These are phyloP conservation scores for Pharus latifolius DNA, from an alignment of 176 grass and related monocot species.

Conservation along the genomic window DNA sequence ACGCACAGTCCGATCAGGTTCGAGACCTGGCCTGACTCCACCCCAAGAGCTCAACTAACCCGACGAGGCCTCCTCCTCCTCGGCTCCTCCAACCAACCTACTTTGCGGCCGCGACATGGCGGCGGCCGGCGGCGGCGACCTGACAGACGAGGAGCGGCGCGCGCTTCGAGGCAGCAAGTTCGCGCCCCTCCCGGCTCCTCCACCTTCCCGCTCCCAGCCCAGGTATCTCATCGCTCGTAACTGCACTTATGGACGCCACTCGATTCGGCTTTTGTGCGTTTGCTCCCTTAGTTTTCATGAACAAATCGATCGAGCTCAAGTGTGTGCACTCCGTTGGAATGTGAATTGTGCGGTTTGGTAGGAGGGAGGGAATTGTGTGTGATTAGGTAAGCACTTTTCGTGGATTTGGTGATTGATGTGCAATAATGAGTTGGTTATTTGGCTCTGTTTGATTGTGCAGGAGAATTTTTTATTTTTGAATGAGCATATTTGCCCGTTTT, in stretches of 20 bases:
- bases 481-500: not conserved
- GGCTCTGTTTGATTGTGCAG: not conserved
- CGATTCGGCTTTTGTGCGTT: not conserved
- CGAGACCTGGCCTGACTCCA: not conserved
- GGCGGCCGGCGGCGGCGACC: conserved; percentile 16
- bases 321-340: not conserved
- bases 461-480: not conserved
- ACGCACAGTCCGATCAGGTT: not conserved
- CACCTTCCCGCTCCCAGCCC: conserved; percentile 19
- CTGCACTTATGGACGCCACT: not conserved
- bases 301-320: conserved; percentile 4
- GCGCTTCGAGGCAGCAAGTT: conserved; percentile 89
- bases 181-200: conserved; percentile 56
- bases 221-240: conserved; percentile 21
- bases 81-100: not conserved
- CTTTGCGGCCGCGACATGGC: conserved; percentile 36
- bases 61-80: not conserved
- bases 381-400: not conserved
- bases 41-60: not conserved
- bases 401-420: not conserved
- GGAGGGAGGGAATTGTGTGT: not conserved
- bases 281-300: not conserved
- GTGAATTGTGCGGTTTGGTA: not conserved
- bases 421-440: not conserved
- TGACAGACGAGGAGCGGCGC: conserved; percentile 73